These are phyloP conservation scores for Umbelopsis sp. DNA, from an alignment of 192 early-diverging fungal genomes.

Conservation along the genomic window DNA sequence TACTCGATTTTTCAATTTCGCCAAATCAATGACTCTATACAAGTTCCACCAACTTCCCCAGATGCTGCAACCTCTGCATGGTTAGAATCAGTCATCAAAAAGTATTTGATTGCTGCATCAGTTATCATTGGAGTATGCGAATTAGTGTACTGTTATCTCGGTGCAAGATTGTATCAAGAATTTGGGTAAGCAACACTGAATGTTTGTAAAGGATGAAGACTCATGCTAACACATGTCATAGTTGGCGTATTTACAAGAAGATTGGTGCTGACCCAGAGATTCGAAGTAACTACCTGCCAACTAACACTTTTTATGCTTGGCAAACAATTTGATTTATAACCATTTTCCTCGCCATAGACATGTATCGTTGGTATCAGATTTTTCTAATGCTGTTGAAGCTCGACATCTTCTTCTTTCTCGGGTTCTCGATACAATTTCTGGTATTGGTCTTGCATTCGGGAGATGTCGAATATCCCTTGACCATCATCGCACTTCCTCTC, in stretches of 20 bases:
- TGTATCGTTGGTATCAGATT: conserved; percentile 75
- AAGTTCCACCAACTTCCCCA: conserved; percentile 16
- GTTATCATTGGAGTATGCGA: conserved; percentile 58
- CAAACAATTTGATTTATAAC: background rate
- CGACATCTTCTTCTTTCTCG: conserved; percentile 83
- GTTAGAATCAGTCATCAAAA: conserved; percentile 26
- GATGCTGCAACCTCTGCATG: conserved; percentile 15
- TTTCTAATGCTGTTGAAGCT: conserved; percentile 81
- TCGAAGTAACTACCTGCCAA: conserved; percentile 46
- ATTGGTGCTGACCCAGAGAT: conserved; percentile 67
- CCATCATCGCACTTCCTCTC: conserved; percentile 59
- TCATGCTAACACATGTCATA: conserved; percentile 12
- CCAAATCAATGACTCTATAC: conserved; percentile 51
- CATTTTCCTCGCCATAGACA: conserved; percentile 35
- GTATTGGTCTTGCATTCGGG: conserved; percentile 52
- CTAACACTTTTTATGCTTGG: background rate
- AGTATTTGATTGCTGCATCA: conserved; percentile 57
- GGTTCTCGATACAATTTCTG: conserved; percentile 70
- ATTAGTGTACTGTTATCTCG: conserved; percentile 51
- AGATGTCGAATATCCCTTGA: conserved; percentile 55
- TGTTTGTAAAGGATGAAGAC: conserved; percentile 5
- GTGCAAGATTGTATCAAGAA: conserved; percentile 56
- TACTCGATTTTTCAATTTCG: conserved; percentile 73
- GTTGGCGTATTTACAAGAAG: conserved; percentile 65
- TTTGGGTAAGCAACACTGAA: conserved; percentile 53